Conservation (phyloP, 345 rosid genomes). For the Salix koriyanagi region DNA sequence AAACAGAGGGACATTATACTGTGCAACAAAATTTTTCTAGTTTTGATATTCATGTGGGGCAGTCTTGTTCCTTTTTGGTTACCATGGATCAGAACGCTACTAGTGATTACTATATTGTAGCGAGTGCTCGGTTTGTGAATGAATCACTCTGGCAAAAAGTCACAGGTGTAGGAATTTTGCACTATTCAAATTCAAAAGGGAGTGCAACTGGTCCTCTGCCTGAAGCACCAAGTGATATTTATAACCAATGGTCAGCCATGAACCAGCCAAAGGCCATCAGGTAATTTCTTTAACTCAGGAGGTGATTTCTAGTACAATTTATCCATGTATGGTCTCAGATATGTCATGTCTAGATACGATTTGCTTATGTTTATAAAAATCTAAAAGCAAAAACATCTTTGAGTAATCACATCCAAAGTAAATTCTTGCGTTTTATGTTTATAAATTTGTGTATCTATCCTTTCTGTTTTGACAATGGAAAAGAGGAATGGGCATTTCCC, state of each 20-base stretch:
- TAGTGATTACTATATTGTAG: conserved; percentile 81
- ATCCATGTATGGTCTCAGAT: background rate
- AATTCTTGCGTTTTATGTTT: background rate
- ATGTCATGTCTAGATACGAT: background rate
- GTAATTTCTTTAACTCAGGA: conserved; percentile 30
- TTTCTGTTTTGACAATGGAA: background rate
- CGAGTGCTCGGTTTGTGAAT: conserved; percentile 91
- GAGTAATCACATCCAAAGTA: background rate
- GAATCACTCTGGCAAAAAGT: conserved; percentile 85
- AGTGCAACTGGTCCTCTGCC: conserved; percentile 81
- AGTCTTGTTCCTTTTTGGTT: conserved; percentile 82
- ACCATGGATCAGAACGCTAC: conserved; percentile 90
- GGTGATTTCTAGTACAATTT: background rate
- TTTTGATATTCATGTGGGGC: conserved; percentile 88
- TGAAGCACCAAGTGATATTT: conserved; percentile 58
- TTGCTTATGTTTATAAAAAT: background rate
- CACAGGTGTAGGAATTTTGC: conserved; percentile 90
- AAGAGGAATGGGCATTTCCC: background rate
- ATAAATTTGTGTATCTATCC: background rate
- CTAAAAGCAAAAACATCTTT: background rate
- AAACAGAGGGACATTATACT: conserved; percentile 82
- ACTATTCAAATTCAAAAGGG: conserved; percentile 84
- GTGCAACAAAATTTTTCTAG: conserved; percentile 61
- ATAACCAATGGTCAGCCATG: conserved; percentile 75
- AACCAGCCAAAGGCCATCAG: conserved; percentile 79